Evolutionary conservation across 768 basidiomycete genomes (phyloP), one percentile per base, ranked within the genome.

Genomic region (Crepidotus variabilis): DNA sequence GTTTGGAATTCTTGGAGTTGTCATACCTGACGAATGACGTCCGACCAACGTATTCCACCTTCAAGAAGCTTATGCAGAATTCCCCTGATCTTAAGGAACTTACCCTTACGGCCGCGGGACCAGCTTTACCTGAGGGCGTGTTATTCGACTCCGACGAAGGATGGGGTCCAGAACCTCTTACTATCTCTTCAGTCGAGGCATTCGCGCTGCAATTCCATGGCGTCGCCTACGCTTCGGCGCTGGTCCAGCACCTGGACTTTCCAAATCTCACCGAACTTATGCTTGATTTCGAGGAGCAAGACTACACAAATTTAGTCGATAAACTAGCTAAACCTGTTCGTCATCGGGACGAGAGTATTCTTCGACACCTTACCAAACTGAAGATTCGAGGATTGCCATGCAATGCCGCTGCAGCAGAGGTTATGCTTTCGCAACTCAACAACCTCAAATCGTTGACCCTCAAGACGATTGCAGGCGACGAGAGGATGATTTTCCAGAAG

Each of bases 1-100:
- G 73, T 13, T 70, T 90, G 24, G 64, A 61, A 21, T 76, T 80
- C 14, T 65, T 90, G 20, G 80, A 86, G 61, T 71, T 90, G 43
- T 79, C 83, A 0, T 88, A 79, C 69, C 87, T 88, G 61, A 67
- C 78, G 8, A 73, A 77, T 24, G 82, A 87, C 62, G 85, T 85
- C 13, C 81, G 87, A 11, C 89, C 87, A 1, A 75, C 78, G 2
- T 87, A 78, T 68, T 57, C 62, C 9, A 75, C 78, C 13, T 85
- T 90, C 60, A 63, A 69, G 23, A 64, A 75, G 28, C 82, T 88
- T 18, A 65, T 92, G 36, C 66, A 69, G 9, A 61, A 68, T 21
- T 85, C 84, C 2, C 81, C 87, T 2, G 69, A 79, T 36, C 76
- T 91, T 8, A 67, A 74, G 28, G 74, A 66, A 1, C 77, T 92